Evolutionary conservation across 805 yeast genomes (phyloP).

Genomic region (Candida multigemmis): DNA sequence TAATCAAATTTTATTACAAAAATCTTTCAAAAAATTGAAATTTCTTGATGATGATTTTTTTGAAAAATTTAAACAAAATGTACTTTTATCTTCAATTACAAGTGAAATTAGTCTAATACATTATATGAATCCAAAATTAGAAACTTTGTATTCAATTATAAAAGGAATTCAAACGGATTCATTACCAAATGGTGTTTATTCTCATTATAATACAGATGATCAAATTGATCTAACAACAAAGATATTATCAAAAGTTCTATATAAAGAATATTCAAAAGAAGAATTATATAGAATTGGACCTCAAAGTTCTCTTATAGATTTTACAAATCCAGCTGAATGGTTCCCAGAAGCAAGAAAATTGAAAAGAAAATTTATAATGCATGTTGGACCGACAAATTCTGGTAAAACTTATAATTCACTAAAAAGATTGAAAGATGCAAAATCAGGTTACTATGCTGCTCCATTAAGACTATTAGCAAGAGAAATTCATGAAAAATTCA

Average conservation of each 20-base stretch:
- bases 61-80: too few species aligned
- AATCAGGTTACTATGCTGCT: constrained; percentile 87
- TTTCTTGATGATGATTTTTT: too few species aligned
- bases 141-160: too few species aligned
- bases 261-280: background rate
- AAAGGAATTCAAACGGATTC: too few species aligned
- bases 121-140: too few species aligned
- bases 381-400: constrained; percentile 95
- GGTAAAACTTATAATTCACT: constrained; percentile 90
- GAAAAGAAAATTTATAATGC: constrained; percentile 77
- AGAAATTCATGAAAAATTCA: constrained; percentile 81
- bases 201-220: too few species aligned
- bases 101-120: too few species aligned
- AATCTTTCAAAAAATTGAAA: too few species aligned
- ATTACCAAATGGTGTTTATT: too few species aligned
- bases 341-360: constrained; percentile 78
- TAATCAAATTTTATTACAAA: too few species aligned
- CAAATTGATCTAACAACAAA: background rate
- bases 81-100: too few species aligned
- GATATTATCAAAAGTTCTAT: background rate
- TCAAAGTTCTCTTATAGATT: constrained; percentile 7
- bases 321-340: constrained; percentile 45
- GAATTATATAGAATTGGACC: background rate
- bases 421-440: constrained; percentile 51
- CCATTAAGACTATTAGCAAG: constrained; percentile 86